Percentiles rank a stretch among this genome's conserved stretches.
Conservation (phyloP, 2,329 filamentous ascomycete species). For the Cordyceps javanica region DNA sequence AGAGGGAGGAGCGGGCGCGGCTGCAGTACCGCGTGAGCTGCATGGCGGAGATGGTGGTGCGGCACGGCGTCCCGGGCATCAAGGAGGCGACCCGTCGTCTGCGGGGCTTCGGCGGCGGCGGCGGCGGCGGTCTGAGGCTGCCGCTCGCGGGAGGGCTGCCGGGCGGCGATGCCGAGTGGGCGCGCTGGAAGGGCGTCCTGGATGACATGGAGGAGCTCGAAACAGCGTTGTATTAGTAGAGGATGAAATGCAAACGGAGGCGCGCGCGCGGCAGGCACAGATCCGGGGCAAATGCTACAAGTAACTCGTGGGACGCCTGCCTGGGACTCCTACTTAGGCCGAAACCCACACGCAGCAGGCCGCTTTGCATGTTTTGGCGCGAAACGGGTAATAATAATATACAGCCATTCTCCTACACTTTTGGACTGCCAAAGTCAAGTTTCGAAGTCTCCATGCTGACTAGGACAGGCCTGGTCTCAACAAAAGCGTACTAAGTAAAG, state of each 20-base stretch:
- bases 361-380: no score
- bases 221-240: slow-evolving; percentile 20
- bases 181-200: slow-evolving; percentile 41
- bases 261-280: neutral
- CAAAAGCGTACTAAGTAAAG: neutral
- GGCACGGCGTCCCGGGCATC: slow-evolving; percentile 56
- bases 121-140: slow-evolving; percentile 55
- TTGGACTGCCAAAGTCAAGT: no score
- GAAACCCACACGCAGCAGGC: no score
- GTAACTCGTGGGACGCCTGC: no score
- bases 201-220: slow-evolving; percentile 39
- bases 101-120: slow-evolving; percentile 52
- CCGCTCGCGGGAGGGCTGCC: slow-evolving; percentile 53
- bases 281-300: no score
- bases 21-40: slow-evolving; percentile 56
- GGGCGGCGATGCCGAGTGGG: slow-evolving; percentile 52
- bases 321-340: no score
- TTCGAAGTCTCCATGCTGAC: no score
- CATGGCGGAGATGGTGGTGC: slow-evolving; percentile 56
- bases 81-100: slow-evolving; percentile 57
- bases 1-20: slow-evolving; percentile 43
- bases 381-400: no score
- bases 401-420: no score
- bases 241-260: neutral
- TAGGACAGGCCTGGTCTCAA: neutral